These are phyloP conservation scores for Tephrocybe rancida DNA, from an alignment of 768 basidiomycete genomes.

Conservation along the genomic window DNA sequence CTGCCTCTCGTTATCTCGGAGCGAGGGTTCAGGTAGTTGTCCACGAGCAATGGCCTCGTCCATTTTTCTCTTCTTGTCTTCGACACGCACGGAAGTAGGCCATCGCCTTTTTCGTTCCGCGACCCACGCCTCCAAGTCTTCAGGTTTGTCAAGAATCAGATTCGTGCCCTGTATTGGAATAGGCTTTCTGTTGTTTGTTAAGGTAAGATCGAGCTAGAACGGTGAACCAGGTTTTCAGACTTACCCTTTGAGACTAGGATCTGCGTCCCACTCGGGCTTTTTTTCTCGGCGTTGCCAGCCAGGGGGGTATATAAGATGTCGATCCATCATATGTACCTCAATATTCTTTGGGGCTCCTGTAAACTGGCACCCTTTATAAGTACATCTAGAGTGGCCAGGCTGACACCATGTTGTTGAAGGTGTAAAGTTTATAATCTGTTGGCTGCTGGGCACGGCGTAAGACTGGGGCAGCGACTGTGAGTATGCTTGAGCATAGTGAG, in stretches of 20 bases:
- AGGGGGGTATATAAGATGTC: conserved; percentile 82
- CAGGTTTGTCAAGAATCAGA: conserved; percentile 76
- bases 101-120: conserved; percentile 86
- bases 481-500: conserved; percentile 23
- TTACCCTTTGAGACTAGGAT: conserved; percentile 80
- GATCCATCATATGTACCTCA: conserved; percentile 86
- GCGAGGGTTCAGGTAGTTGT: conserved; percentile 53
- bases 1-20: conserved; percentile 42
- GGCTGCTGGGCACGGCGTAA: not conserved
- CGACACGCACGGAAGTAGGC: conserved; percentile 69
- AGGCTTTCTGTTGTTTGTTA: conserved; percentile 51
- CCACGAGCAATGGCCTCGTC: conserved; percentile 83
- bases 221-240: conserved; percentile 1
- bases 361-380: conserved; percentile 66
- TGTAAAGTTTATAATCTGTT: not conserved
- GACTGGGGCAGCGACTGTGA: conserved; percentile 2
- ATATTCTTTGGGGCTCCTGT: conserved; percentile 70
- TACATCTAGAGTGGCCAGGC: conserved; percentile 61
- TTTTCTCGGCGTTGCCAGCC: conserved; percentile 64
- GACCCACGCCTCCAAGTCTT: conserved; percentile 83
- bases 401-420: conserved; percentile 55
- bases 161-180: conserved; percentile 81
- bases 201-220: conserved; percentile 3
- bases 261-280: conserved; percentile 75
- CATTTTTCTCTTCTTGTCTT: conserved; percentile 80